Evolutionary conservation across 352 stramenopile genomes (phyloP), one percentile per base, ranked within the genome.

Genomic region (Plasmopara muralis): DNA sequence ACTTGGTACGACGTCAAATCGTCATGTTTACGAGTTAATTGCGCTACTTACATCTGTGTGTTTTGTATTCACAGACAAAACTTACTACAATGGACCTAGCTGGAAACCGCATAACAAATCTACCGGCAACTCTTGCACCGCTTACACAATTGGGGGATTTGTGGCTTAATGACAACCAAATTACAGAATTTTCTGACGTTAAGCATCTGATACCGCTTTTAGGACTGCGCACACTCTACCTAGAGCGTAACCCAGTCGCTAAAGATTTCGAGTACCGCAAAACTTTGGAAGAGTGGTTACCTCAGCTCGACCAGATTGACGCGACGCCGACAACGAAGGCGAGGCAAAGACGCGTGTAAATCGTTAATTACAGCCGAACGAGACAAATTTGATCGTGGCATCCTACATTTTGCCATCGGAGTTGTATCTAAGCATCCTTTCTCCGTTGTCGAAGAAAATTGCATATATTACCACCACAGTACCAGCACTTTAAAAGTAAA

Each of bases 181-280:
- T 94, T 16, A 52, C 72, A 5, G 50, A 71, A 13, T 91, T 91
- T 52, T 51, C 66, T 4, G 78, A 91, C 37, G 58, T 87, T 0
- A 66, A 92, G 31, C 66, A 74, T 3, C 80, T 98, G 30, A 55
- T 72, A 1, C 64, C 86, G 10, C 65, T 98, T 6, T 70, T 66
- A 38, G 72, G 54, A 25, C 72, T 98, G 54, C 77, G 93, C 16
- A 97, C 85, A 29, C 70, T 98, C 13, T 98, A 98, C 57, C 65
- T 98, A 41, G 95, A 98, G 62, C 94, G 95, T 60, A 98, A 98
- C 53, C 92, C 93, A 30, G 60, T 98, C 8, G 84, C 89, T 30
- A 68, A 67, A 56, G 83, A 91, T 59, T 98, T 97, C 72, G 93
- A 98, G 62, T 98, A 98, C 79, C 74, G 95, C 31, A 98, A 95